phyloP scores from a whole-genome alignment of 208 protist species.

The Crithidia sp. region DNA sequence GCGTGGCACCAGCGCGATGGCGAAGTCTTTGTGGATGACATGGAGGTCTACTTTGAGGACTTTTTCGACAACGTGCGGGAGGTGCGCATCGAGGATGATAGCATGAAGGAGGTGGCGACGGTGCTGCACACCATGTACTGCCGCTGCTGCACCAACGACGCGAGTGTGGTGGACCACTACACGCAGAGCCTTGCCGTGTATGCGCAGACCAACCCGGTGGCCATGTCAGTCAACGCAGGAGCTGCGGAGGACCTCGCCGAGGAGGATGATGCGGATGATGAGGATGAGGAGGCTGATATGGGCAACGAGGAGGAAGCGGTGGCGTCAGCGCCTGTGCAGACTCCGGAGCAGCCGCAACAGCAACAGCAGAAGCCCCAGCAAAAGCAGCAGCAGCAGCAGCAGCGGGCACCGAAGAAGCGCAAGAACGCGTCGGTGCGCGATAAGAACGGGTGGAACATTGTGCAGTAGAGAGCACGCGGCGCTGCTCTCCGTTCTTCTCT shows the following conservation, averaged over 20 bases:
- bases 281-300: conserved; percentile 6
- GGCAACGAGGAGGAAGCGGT: conserved; percentile 16
- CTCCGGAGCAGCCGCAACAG: conserved; percentile 4
- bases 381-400: conserved; percentile 22
- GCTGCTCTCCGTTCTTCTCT: no score
- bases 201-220: conserved; percentile 68
- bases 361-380: conserved; percentile 4
- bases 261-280: conserved; percentile 20
- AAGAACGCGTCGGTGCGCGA: conserved; percentile 72
- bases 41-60: conserved; percentile 89
- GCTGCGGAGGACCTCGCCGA: conserved; percentile 30
- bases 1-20: conserved; percentile 70
- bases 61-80: conserved; percentile 75
- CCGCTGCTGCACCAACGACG: conserved; percentile 78
- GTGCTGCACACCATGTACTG: conserved; percentile 90
- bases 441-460: conserved; percentile 77
- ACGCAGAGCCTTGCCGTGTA: conserved; percentile 53
- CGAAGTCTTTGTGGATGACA: conserved; percentile 85
- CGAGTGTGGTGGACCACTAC: conserved; percentile 63
- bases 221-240: conserved; percentile 65
- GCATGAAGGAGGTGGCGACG: conserved; percentile 82
- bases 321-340: background rate
- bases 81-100: conserved; percentile 87
- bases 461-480: conserved; percentile 24
- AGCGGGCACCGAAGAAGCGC: conserved; percentile 44